Evolutionary conservation across 1,284 basidiomycete species (phyloP).

Genomic region (Tetrapyrgos nigripes): DNA sequence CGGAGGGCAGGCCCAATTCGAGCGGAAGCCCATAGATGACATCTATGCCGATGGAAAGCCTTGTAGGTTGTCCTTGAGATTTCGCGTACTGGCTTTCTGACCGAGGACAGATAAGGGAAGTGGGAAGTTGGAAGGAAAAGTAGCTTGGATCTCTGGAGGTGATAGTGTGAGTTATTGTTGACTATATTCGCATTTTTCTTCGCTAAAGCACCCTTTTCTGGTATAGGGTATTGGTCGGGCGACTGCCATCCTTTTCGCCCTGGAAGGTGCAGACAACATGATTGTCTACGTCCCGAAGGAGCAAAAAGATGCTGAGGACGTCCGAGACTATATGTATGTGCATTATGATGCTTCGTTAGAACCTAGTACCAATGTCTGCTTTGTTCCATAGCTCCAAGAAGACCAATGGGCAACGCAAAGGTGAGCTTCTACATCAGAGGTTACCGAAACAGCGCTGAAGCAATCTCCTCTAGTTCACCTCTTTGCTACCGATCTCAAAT

Average conservation of each 20-base stretch:
- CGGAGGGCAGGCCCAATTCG: slow-evolving; percentile 4
- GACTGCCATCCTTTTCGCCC: slow-evolving; percentile 37
- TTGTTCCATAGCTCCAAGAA: slow-evolving; percentile 28
- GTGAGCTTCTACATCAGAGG: slow-evolving; percentile 21
- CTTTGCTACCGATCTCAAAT: slow-evolving; percentile 48
- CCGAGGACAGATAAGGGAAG: slow-evolving; percentile 34
- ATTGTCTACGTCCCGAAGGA: slow-evolving; percentile 56
- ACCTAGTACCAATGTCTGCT: slow-evolving; percentile 31
- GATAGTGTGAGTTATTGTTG: slow-evolving; percentile 52
- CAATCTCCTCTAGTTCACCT: slow-evolving; percentile 19
- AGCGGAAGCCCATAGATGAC: slow-evolving; percentile 49
- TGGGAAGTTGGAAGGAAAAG: slow-evolving; percentile 52
- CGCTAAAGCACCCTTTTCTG: slow-evolving; percentile 7
- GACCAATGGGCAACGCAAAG: slow-evolving; percentile 39
- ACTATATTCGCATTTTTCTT: slow-evolving; percentile 36
- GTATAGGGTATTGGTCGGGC: slow-evolving; percentile 10
- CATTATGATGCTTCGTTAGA: background rate
- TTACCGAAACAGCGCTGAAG: slow-evolving; percentile 19
- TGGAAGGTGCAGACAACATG: slow-evolving; percentile 65
- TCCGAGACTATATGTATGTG: slow-evolving; percentile 39
- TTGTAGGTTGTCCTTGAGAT: slow-evolving; percentile 14
- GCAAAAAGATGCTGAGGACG: slow-evolving; percentile 50
- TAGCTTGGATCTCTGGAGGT: slow-evolving; percentile 56
- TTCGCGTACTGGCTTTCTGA: background rate
- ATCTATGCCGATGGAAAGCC: slow-evolving; percentile 53